Evolutionary conservation across 441 rosid species (phyloP), one percentile per base, ranked within the genome.

Genomic region (Populus hybrid): DNA sequence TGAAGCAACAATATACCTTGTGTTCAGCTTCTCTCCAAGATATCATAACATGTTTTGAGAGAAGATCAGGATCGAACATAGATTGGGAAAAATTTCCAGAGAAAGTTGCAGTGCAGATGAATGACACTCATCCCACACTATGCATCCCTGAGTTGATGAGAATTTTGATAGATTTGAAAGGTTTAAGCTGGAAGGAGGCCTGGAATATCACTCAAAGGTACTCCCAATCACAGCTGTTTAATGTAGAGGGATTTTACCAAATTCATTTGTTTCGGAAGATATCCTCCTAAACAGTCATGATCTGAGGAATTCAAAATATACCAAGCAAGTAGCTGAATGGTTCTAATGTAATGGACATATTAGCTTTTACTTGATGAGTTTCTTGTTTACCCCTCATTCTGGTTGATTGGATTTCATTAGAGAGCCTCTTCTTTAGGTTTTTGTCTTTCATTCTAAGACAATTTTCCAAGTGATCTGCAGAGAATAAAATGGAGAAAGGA

Each of bases 1-100:
- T 95, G 84, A 94, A 95, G 89, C 99, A 95, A 84, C 99, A 95
- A 67, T 95, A 94, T 76, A 94, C 97, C 81, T 82, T 94, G 76
- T 94, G 98, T 81, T 95, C 99, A 42, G 99, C 99, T 73, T 95
- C 99, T 77, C 91, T 95, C 61, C 98, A 95, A 84, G 99, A 94
- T 84, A 94, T 95, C 42, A 80, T 94, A 83, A 86, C 91, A 36
- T 87, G 91, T 66, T 94, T 94, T 86, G 99, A 95, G 88, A 90
- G 85, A 82, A 88, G 94, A 85, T 88, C 90, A 23, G 95, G 97
- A 67, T 86, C 82, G 71, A 80, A 70, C 23, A 69, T 89, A 42
- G 89, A 87, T 12, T 95, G 98, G 97, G 95, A 89, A 79, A 88
- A 89, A 67, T 89, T 94, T 76, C 98, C 98, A 8, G 97, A 91